Evolutionary conservation across 2,329 filamentous ascomycete genomes (phyloP).

Genomic region (Biscogniauxia sp.): DNA sequence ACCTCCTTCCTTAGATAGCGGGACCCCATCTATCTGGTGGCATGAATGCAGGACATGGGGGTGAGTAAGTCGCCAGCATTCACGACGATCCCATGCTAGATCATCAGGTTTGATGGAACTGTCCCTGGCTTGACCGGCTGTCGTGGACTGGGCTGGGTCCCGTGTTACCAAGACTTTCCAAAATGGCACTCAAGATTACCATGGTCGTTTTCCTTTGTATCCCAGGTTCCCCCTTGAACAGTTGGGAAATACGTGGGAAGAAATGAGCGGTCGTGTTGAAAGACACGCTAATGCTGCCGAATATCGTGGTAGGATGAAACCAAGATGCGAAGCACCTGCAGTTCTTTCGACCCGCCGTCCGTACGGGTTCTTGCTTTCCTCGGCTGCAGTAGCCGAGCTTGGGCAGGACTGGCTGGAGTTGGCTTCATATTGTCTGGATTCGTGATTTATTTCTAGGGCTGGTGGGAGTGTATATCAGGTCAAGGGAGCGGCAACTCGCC

Average conservation of each 20-base stretch:
- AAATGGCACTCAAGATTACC: background rate
- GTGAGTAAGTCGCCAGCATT: background rate
- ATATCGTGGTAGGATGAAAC: background rate
- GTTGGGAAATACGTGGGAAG: background rate
- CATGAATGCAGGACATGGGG: background rate
- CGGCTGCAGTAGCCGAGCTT: background rate
- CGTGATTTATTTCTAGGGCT: background rate
- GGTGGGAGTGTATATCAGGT: background rate
- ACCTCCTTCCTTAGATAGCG: constrained; percentile 28
- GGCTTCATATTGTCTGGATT: background rate
- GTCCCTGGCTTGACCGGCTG: background rate
- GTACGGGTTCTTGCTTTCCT: background rate
- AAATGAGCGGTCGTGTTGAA: background rate
- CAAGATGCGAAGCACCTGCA: background rate
- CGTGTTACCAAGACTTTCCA: background rate
- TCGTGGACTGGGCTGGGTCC: background rate
- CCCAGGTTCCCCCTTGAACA: background rate
- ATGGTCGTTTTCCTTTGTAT: background rate
- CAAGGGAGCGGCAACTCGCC: background rate
- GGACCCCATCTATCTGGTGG: background rate
- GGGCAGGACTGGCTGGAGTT: background rate
- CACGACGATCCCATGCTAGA: background rate
- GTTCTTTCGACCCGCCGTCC: background rate
- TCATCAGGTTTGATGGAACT: background rate
- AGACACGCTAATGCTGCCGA: background rate